These are phyloP conservation scores for Meyerozyma guilliermondii DNA, from an alignment of 1,139 yeast genomes.

Conservation along the genomic window DNA sequence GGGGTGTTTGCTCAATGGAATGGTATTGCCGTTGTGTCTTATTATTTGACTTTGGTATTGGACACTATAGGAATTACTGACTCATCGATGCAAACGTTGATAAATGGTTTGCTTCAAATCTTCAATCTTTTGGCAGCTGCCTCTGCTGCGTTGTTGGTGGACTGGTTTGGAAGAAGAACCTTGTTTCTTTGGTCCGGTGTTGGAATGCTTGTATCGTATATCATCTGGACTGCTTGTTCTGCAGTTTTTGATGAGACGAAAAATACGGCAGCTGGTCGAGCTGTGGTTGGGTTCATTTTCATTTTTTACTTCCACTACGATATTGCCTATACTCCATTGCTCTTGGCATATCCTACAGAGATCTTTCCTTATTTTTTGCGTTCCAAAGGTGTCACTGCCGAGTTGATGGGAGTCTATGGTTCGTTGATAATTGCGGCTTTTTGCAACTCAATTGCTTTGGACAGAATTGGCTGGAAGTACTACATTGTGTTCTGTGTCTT, in stretches of 20 bases:
- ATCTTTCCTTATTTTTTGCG: conserved; percentile 16
- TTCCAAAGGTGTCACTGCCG: conserved; percentile 10
- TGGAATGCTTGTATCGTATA: conserved; percentile 20
- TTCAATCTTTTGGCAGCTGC: background rate
- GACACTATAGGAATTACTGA: conserved; percentile 12
- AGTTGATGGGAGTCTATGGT: background rate
- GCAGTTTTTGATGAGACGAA: conserved; percentile 14
- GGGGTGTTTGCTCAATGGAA: conserved; percentile 10
- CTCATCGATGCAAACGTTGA: conserved; percentile 3
- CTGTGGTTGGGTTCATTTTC: conserved; percentile 33
- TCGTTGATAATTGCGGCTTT: background rate
- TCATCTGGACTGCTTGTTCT: conserved; percentile 29
- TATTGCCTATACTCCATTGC: conserved; percentile 15
- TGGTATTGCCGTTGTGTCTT: conserved; percentile 12
- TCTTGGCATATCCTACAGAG: conserved; percentile 30
- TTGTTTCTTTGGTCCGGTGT: conserved; percentile 8
- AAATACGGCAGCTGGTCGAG: conserved; percentile 20
- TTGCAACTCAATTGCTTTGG: conserved; percentile 2
- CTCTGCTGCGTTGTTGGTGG: conserved; percentile 3
- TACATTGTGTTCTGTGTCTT: conserved; percentile 11
- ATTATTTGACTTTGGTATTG: conserved; percentile 12
- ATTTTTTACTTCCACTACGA: conserved; percentile 26
- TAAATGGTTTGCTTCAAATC: background rate
- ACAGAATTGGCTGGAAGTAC: conserved; percentile 6
- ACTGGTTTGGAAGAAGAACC: conserved; percentile 6